Conservation (phyloP, 192 early-diverging fungal genomes). For the Jimgerdemannia flammicorona region DNA sequence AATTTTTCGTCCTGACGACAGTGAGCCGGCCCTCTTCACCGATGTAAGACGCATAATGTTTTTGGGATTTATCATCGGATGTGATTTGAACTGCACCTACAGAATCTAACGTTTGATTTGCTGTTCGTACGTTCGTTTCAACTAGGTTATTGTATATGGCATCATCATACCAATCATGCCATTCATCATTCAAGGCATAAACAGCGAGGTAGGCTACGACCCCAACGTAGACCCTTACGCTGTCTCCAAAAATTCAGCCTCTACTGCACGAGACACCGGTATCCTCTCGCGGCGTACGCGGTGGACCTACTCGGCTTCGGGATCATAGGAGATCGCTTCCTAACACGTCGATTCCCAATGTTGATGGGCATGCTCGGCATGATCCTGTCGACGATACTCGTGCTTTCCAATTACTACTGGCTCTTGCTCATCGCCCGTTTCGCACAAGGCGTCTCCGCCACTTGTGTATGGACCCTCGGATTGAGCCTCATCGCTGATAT, state of each 20-base stretch:
- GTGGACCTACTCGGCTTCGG: slow-evolving; percentile 25
- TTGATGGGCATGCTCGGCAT: slow-evolving; percentile 24
- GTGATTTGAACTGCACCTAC: neutral
- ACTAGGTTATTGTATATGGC: slow-evolving; percentile 12
- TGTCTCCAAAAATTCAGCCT: neutral
- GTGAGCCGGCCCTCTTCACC: slow-evolving; percentile 11
- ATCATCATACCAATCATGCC: slow-evolving; percentile 14
- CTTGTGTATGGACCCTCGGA: slow-evolving; percentile 16
- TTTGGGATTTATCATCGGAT: neutral
- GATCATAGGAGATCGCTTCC: slow-evolving; percentile 10
- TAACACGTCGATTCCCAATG: slow-evolving; percentile 24
- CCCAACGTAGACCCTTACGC: slow-evolving; percentile 4
- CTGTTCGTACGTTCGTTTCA: neutral
- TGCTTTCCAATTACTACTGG: slow-evolving; percentile 26
- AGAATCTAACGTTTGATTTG: neutral
- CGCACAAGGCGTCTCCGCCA: slow-evolving; percentile 13
- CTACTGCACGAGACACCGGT: slow-evolving; percentile 21
- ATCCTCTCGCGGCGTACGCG: slow-evolving; percentile 25
- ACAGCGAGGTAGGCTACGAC: neutral
- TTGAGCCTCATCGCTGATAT: slow-evolving; percentile 10
- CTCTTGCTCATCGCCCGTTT: slow-evolving; percentile 14
- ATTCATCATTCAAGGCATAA: neutral
- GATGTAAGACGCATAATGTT: too few relatives aligned
- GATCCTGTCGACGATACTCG: slow-evolving; percentile 22
- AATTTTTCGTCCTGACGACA: slow-evolving; percentile 5